Percentiles rank a stretch among this genome's conserved stretches.
Evolutionary conservation across 495 filamentous ascomycete genomes (phyloP).

Genomic region (Aspergillus diversus): DNA sequence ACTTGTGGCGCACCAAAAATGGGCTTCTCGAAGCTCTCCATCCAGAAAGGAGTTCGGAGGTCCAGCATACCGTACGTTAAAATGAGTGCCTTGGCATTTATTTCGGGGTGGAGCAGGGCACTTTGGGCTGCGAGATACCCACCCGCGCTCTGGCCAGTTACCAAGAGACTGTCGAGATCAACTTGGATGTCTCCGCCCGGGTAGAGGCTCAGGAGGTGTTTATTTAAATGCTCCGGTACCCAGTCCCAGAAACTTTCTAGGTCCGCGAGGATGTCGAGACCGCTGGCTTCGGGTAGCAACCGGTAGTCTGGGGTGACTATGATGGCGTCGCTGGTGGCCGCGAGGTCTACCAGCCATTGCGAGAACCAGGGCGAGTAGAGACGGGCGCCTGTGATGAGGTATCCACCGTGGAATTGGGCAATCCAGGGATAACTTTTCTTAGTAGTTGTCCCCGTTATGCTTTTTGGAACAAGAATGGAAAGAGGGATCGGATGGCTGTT

Average conservation of each 20-base stretch:
- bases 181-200: background rate
- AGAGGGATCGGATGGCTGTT: constrained; percentile 25
- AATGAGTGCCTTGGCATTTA: constrained; percentile 15
- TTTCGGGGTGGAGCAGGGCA: constrained; percentile 20
- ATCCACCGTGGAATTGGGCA: constrained; percentile 29
- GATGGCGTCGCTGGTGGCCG: constrained; percentile 30
- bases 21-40: constrained; percentile 20
- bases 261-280: constrained; percentile 45
- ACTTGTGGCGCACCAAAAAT: constrained; percentile 20
- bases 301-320: constrained; percentile 48
- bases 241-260: constrained; percentile 49
- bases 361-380: constrained; percentile 27
- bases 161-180: background rate
- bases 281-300: constrained; percentile 49
- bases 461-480: constrained; percentile 24
- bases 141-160: constrained; percentile 8
- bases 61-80: constrained; percentile 27
- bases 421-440: constrained; percentile 14
- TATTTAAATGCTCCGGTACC: constrained; percentile 30
- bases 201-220: background rate
- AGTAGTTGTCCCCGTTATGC: background rate
- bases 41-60: constrained; percentile 21
- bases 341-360: constrained; percentile 26
- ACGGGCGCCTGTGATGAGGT: constrained; percentile 18
- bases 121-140: constrained; percentile 25